A percentile compares a stretch with the other conserved stretches of the same genome.
Evolutionary conservation across 2,329 filamentous ascomycete genomes (phyloP).

Genomic region (Malbranchea zuffiana): DNA sequence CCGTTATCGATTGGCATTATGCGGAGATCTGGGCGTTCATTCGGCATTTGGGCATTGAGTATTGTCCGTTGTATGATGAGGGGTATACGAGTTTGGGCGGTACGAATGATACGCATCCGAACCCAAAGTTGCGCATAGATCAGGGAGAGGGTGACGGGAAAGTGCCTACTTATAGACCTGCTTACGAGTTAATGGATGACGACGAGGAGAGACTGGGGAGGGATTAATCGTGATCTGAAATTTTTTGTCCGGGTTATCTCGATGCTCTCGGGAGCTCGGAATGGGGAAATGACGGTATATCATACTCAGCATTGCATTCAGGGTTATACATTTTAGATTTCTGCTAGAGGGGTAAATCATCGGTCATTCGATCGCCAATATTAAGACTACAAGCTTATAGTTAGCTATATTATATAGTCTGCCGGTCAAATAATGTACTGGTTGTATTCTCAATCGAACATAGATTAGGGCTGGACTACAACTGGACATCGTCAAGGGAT

Average conservation of each 20-base stretch:
- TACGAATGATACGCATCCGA: conserved; percentile 76
- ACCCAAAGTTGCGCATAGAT: conserved; percentile 54
- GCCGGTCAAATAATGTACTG: too few species aligned
- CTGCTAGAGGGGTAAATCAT: too few species aligned
- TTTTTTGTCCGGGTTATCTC: background rate
- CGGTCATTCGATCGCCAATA: too few species aligned
- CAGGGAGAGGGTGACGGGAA: conserved; percentile 21
- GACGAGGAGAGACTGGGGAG: conserved; percentile 68
- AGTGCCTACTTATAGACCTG: conserved; percentile 50
- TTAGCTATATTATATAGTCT: too few species aligned
- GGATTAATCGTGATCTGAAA: conserved; percentile 34
- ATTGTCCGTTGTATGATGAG: conserved; percentile 75
- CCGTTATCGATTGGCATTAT: conserved; percentile 96
- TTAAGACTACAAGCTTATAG: too few species aligned
- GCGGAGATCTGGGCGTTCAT: conserved; percentile 85
- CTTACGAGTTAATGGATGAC: conserved; percentile 65
- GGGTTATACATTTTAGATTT: too few species aligned
- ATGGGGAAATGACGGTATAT: too few species aligned
- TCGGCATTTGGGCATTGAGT: conserved; percentile 61
- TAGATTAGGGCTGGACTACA: too few species aligned
- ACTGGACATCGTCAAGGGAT: too few species aligned
- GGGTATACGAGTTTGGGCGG: conserved; percentile 93
- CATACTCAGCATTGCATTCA: too few species aligned
- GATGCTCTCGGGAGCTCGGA: too few species aligned
- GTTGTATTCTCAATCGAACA: too few species aligned